These are phyloP conservation scores for Claviceps sp. DNA, from an alignment of 2,329 filamentous ascomycete genomes.

Conservation along the genomic window DNA sequence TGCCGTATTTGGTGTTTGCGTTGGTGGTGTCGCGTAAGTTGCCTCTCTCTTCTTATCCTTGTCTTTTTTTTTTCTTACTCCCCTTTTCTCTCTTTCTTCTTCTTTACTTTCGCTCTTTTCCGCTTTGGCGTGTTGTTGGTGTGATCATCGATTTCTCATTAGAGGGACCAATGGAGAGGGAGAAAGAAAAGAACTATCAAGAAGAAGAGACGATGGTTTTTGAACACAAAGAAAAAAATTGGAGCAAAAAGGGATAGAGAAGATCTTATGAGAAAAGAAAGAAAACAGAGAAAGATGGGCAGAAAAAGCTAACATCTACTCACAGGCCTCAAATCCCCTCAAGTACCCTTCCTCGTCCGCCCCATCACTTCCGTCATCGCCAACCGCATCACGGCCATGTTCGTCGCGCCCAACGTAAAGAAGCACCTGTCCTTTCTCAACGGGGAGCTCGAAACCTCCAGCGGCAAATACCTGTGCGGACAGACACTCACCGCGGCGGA, in stretches of 20 bases:
- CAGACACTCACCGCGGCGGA: slow-evolving; percentile 36
- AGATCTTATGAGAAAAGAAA: background rate
- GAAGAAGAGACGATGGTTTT: background rate
- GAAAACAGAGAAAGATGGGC: background rate
- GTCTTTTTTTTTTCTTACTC: background rate
- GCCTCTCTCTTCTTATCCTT: background rate
- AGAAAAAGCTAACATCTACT: background rate
- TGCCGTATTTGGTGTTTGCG: slow-evolving; percentile 53
- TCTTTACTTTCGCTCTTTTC: no score
- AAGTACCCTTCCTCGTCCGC: slow-evolving; percentile 39
- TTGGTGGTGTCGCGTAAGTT: slow-evolving; percentile 42
- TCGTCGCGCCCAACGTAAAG: slow-evolving; percentile 34
- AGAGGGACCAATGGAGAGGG: no score
- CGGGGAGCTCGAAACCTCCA: slow-evolving; percentile 31
- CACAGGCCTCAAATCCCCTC: slow-evolving; percentile 28
- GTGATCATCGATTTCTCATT: background rate
- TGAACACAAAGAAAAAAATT: background rate
- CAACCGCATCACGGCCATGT: slow-evolving; percentile 23
- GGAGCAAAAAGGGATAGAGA: background rate
- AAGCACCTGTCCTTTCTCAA: slow-evolving; percentile 37
- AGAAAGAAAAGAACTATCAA: no score
- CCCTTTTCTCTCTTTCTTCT: background rate
- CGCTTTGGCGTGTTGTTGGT: background rate
- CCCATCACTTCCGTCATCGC: slow-evolving; percentile 35
- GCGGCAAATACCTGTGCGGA: slow-evolving; percentile 35